phyloP scores from a whole-genome alignment of 2,329 filamentous ascomycete genomes.

The Monascus ruber region DNA sequence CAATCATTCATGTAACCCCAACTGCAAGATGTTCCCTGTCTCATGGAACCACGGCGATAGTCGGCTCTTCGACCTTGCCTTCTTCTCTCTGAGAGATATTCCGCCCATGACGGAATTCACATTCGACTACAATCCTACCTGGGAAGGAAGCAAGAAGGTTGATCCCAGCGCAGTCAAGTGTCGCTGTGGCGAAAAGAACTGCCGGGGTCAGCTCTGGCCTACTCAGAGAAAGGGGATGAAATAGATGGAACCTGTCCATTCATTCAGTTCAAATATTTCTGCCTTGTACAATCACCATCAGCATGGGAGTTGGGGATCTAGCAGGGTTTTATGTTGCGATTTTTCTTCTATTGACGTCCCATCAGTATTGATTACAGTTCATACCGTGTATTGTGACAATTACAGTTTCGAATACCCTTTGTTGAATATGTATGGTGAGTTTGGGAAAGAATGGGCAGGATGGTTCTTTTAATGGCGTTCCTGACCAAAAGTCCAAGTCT shows the following conservation, averaged over 20 bases:
- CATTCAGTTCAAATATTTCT: too few relatives aligned
- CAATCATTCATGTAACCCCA: slow-evolving; percentile 39
- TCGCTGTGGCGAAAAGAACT: slow-evolving; percentile 33
- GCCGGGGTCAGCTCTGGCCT: slow-evolving; percentile 35
- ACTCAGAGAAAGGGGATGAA: slow-evolving; percentile 24
- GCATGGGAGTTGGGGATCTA: too few relatives aligned
- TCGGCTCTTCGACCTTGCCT: slow-evolving; percentile 35
- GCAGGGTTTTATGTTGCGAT: too few relatives aligned
- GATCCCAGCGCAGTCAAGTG: slow-evolving; percentile 32
- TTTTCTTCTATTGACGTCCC: too few relatives aligned
- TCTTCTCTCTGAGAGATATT: slow-evolving; percentile 35
- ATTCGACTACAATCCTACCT: slow-evolving; percentile 35
- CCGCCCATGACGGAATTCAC: slow-evolving; percentile 32
- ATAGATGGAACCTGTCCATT: slow-evolving; percentile 2
- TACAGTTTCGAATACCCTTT: too few relatives aligned
- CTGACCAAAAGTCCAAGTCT: too few relatives aligned
- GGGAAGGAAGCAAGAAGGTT: slow-evolving; percentile 11
- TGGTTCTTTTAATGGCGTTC: too few relatives aligned
- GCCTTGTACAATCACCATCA: too few relatives aligned
- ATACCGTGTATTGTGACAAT: too few relatives aligned
- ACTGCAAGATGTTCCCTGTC: slow-evolving; percentile 34
- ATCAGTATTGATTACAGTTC: too few relatives aligned
- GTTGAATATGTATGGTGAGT: too few relatives aligned
- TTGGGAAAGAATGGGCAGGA: too few relatives aligned
- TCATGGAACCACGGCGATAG: slow-evolving; percentile 29